phyloP scores from a whole-genome alignment of 495 filamentous ascomycete genomes.

The Xylaria curta region DNA sequence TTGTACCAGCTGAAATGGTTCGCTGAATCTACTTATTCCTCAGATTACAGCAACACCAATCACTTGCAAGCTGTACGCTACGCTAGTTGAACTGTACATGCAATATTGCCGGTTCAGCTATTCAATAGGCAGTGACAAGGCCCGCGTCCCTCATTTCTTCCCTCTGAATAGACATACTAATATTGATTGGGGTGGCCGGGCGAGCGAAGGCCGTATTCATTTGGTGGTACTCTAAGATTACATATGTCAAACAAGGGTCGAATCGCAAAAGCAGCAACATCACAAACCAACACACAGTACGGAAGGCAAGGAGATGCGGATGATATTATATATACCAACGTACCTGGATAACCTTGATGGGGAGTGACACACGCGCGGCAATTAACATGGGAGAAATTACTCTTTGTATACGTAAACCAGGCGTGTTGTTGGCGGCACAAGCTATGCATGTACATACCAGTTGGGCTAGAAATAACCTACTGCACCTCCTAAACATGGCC shows the following conservation, averaged over 20 bases:
- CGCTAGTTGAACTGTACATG: slow-evolving; percentile 11
- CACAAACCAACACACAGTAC: not conserved
- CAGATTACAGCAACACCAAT: not conserved
- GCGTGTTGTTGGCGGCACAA: not conserved
- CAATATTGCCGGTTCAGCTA: slow-evolving; percentile 13
- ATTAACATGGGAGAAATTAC: not conserved
- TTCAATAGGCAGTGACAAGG: not conserved
- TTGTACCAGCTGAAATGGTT: slow-evolving; percentile 2
- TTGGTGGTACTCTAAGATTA: not conserved
- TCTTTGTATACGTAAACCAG: not conserved
- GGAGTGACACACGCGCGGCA: slow-evolving; percentile 16
- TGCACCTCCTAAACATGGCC: not conserved
- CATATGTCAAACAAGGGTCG: not conserved
- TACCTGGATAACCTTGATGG: not conserved
- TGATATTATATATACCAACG: not conserved
- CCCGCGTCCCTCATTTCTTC: slow-evolving; percentile 1
- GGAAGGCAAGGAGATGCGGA: too few relatives aligned
- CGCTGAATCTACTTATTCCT: not conserved
- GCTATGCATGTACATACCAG: not conserved
- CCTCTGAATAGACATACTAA: not conserved
- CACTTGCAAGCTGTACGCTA: slow-evolving; percentile 1
- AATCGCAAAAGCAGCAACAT: slow-evolving; percentile 1
- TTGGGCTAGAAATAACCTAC: slow-evolving; percentile 1
- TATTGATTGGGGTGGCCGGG: not conserved
- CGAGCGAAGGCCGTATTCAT: not conserved